Base-by-base conservation (phyloP, 192 early-diverging fungal species). In the Rhizophagus prolifer region DNA sequence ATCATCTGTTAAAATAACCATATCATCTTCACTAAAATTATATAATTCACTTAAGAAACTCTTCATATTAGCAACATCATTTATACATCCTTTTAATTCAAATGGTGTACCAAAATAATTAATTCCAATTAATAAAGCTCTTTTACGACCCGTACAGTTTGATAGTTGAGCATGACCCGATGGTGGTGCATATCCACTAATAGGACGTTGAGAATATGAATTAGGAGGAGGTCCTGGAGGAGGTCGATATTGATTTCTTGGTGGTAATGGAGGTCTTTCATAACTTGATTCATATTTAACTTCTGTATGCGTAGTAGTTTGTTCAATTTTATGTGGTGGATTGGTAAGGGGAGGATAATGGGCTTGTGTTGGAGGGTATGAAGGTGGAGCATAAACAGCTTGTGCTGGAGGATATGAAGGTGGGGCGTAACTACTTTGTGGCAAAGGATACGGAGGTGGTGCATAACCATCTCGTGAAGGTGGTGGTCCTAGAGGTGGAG, bases 81-180 rank as follows among this genome's bases (percentile, higher is more conserved):
- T 94, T 83, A 94, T 91, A 81, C 94, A 95, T 9, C 93, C 86
- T 71, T 76, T 82, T 44, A 94, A 88, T 78, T 88, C 82, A 69
- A 85, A 84, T 72, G 82, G 81, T 62, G 87, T 83, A 30, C 87
- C 85, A 63, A 86, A 83, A 83, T 98, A 98, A 80, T 98, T 98
- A 83, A 97, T 95, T 26, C 96, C 96, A 74, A 98, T 91, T 54
- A 98, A 86, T 26, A 98, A 83, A 10, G 95, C 96, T 23, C 90
- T 88, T 82, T 93, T 92, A 61, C 91, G 86, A 23, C 93, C 93
- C 30, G 78, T 77, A 81, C 88, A 89, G 46, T 85, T 88, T 16
- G 86, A 88, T 0, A 89, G 75, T 61, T 86, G n/a, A n/a, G n/a
- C n/a, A n/a, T n/a, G n/a, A n/a, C 77, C 78, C 78, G 31, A 4